Percentiles rank a stretch among this genome's conserved stretches.
Conservation (phyloP, 169 alveolate species). For the Plasmodium cynomolgi region DNA sequence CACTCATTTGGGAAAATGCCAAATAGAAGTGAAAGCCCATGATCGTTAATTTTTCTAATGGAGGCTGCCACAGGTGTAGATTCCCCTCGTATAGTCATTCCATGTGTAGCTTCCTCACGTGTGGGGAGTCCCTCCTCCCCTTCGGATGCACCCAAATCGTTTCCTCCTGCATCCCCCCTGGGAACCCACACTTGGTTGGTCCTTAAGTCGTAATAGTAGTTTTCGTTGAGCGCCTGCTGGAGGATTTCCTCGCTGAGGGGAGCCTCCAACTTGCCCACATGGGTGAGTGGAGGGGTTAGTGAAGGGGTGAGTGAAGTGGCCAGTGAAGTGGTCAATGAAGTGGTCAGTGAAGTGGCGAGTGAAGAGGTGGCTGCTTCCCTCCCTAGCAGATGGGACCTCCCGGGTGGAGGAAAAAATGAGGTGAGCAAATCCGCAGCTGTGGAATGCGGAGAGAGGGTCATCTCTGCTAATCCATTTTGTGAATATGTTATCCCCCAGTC, state of each 20-base stretch:
- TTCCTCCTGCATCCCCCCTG: neutral
- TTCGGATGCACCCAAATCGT: neutral
- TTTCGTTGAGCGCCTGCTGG: neutral
- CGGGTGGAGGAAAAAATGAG: neutral
- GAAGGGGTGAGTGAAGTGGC: too few species aligned
- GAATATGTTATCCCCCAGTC: neutral
- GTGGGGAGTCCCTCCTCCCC: neutral
- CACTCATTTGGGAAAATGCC: neutral
- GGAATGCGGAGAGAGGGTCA: neutral
- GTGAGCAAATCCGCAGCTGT: neutral
- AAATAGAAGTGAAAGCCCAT: neutral
- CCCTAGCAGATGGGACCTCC: neutral
- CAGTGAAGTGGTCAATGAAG: neutral
- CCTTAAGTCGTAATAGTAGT: constrained; percentile 27
- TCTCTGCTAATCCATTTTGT: neutral
- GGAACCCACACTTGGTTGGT: neutral
- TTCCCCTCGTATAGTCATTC: neutral
- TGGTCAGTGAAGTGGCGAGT: too few species aligned
- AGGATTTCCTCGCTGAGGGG: neutral
- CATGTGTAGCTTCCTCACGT: neutral
- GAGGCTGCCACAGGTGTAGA: neutral
- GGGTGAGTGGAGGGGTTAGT: neutral
- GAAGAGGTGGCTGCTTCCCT: neutral
- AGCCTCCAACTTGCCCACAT: neutral
- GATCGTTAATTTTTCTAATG: neutral